A percentile compares a stretch with the other conserved stretches of the same genome.
phyloP scores from a whole-genome alignment of 495 filamentous ascomycete genomes.

The Melanomma pulvis-pyrius region DNA sequence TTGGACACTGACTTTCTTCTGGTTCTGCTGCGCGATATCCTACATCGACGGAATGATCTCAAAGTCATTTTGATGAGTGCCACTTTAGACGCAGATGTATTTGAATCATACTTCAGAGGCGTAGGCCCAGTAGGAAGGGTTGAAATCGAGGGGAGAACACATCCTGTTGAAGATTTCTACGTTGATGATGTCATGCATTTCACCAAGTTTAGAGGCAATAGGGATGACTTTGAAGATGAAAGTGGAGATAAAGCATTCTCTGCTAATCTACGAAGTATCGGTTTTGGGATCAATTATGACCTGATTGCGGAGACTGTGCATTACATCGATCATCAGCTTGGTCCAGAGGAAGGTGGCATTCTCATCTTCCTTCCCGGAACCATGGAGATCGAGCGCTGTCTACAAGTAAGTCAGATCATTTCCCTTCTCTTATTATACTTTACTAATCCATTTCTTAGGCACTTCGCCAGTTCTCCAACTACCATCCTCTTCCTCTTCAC shows the following conservation, averaged over 20 bases:
- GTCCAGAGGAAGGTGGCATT: constrained; percentile 75
- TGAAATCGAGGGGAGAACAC: constrained; percentile 86
- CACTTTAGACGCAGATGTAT: constrained; percentile 87
- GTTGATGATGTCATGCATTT: constrained; percentile 83
- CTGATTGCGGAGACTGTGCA: constrained; percentile 77
- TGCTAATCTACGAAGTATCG: constrained; percentile 70
- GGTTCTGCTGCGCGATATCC: constrained; percentile 81
- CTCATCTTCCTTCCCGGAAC: constrained; percentile 89
- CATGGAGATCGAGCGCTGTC: constrained; percentile 81
- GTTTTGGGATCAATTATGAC: constrained; percentile 90
- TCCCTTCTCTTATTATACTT: too few species aligned
- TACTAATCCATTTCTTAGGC: constrained; percentile 39
- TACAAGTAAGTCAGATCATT: constrained; percentile 51
- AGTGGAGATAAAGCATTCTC: constrained; percentile 53
- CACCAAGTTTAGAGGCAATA: constrained; percentile 64
- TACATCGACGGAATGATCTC: constrained; percentile 74
- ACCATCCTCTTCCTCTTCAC: constrained; percentile 85
- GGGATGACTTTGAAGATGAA: constrained; percentile 36
- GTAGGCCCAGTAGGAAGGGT: constrained; percentile 70
- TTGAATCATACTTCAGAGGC: constrained; percentile 79
- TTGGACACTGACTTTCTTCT: constrained; percentile 94
- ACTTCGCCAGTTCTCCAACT: constrained; percentile 66
- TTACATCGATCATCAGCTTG: constrained; percentile 76
- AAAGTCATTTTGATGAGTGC: constrained; percentile 98
- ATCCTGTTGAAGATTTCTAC: constrained; percentile 86